These are phyloP conservation scores for Leptographium radiaticola DNA, from an alignment of 2,329 filamentous ascomycete genomes.

Conservation along the genomic window DNA sequence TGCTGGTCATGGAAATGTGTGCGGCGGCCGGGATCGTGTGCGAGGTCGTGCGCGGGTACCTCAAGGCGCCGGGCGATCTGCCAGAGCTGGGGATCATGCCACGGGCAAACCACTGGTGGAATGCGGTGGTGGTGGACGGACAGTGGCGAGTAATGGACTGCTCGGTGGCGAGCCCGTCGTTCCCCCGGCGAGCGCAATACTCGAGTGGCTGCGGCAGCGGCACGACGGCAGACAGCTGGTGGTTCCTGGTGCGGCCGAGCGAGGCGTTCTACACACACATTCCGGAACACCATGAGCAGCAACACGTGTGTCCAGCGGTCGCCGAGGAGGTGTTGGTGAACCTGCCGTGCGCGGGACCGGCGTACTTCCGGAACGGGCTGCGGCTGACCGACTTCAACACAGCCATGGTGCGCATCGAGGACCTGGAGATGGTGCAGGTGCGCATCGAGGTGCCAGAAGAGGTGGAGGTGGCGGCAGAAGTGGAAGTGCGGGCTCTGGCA, in stretches of 20 bases:
- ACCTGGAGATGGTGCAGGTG: slow-evolving; percentile 85
- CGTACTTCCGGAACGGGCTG: slow-evolving; percentile 72
- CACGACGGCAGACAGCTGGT: slow-evolving; percentile 71
- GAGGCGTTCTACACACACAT: slow-evolving; percentile 96
- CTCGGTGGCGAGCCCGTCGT: slow-evolving; percentile 79
- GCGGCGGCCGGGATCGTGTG: slow-evolving; percentile 74
- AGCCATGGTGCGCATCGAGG: slow-evolving; percentile 70
- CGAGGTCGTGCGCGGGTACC: slow-evolving; percentile 77
- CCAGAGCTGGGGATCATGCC: slow-evolving; percentile 70
- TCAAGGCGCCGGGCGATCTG: slow-evolving; percentile 79
- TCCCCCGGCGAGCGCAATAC: slow-evolving; percentile 67
- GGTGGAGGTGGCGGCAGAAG: slow-evolving; percentile 83
- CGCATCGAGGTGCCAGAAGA: slow-evolving; percentile 80
- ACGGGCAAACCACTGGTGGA: slow-evolving; percentile 96
- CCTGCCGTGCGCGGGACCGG: slow-evolving; percentile 71
- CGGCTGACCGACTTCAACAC: slow-evolving; percentile 87
- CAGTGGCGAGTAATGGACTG: slow-evolving; percentile 97
- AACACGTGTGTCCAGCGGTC: slow-evolving; percentile 84
- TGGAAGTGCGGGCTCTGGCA: slow-evolving; percentile 70
- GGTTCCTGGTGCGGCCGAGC: slow-evolving; percentile 79
- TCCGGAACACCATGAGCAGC: slow-evolving; percentile 72
- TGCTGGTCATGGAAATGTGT: slow-evolving; percentile 88
- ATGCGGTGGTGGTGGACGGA: slow-evolving; percentile 79
- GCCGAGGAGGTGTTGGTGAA: slow-evolving; percentile 76
- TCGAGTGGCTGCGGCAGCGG: slow-evolving; percentile 53